Conservation (phyloP, 805 yeast species). For the Candida orba region DNA sequence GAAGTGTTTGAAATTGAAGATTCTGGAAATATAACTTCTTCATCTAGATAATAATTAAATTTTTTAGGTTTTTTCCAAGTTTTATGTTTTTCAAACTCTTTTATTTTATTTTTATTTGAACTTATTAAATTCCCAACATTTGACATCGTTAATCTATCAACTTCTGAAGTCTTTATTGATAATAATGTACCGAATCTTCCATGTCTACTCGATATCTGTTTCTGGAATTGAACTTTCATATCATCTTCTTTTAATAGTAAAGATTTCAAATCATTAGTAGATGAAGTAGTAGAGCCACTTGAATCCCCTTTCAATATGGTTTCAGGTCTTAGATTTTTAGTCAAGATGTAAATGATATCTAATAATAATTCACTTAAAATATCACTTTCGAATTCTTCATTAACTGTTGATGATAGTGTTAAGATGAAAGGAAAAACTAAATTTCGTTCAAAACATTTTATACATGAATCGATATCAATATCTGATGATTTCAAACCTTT, state of each 20-base stretch:
- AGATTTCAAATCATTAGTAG: constrained; percentile 20
- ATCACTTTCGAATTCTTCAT: constrained; percentile 53
- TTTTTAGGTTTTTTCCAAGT: constrained; percentile 46
- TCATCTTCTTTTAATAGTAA: constrained; percentile 56
- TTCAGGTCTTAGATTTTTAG: constrained; percentile 44
- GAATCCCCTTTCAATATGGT: constrained; percentile 10
- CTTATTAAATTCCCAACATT: constrained; percentile 61
- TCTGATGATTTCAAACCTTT: constrained; percentile 55
- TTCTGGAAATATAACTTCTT: constrained; percentile 26
- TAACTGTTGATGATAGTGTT: constrained; percentile 63
- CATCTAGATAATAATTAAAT: constrained; percentile 22
- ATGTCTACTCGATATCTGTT: constrained; percentile 63
- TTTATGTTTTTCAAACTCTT: constrained; percentile 59
- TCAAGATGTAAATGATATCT: constrained; percentile 61
- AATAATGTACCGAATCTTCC: constrained; percentile 86
- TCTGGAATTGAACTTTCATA: constrained; percentile 40
- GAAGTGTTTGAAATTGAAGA: constrained; percentile 14
- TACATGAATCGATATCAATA: constrained; percentile 51
- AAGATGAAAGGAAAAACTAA: constrained; percentile 66
- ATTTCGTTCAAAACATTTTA: constrained; percentile 55
- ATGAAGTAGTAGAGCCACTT: background rate
- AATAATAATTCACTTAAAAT: constrained; percentile 55
- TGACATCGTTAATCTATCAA: constrained; percentile 54
- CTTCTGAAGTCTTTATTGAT: constrained; percentile 58
- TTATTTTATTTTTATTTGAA: constrained; percentile 43